phyloP scores from a whole-genome alignment of 2,329 filamentous ascomycete genomes.

The Zalaria sp. region DNA sequence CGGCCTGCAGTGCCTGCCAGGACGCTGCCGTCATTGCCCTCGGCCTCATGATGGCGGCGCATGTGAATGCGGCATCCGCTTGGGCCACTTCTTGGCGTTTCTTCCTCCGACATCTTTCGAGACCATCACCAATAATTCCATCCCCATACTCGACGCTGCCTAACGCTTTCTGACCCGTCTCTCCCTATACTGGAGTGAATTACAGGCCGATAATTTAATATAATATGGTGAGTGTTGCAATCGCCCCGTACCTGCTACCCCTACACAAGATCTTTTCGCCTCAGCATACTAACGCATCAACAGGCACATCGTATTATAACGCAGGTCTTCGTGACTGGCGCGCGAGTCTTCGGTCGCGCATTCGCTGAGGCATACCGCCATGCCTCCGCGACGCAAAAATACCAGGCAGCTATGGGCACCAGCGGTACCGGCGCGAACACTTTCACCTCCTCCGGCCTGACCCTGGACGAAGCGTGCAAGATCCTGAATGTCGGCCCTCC shows the following conservation, averaged over 20 bases:
- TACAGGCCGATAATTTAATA: too few relatives aligned
- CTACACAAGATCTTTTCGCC: constrained; percentile 10
- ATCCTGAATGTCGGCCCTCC: constrained; percentile 93
- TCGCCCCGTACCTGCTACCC: background rate
- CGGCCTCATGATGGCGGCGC: too few relatives aligned
- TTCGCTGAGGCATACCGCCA: constrained; percentile 93
- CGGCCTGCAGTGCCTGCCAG: too few relatives aligned
- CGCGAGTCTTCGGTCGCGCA: constrained; percentile 81
- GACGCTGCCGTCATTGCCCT: too few relatives aligned
- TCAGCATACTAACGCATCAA: background rate
- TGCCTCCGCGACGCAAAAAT: constrained; percentile 50
- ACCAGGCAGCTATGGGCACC: constrained; percentile 13
- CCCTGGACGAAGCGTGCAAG: constrained; percentile 90
- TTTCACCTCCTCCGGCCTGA: constrained; percentile 58
- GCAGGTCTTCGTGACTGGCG: constrained; percentile 81
- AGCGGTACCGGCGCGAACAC: constrained; percentile 31
- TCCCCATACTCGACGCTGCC: too few relatives aligned
- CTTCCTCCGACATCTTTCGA: too few relatives aligned
- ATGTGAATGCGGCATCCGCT: too few relatives aligned
- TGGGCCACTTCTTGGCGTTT: too few relatives aligned
- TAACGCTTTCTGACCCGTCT: too few relatives aligned
- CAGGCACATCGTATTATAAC: constrained; percentile 91
- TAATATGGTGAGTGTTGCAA: too few relatives aligned
- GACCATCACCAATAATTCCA: too few relatives aligned
- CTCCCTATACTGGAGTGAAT: too few relatives aligned